Evolutionary conservation across 805 yeast genomes (phyloP).

Genomic region (Saccharomyces eubayanus): DNA sequence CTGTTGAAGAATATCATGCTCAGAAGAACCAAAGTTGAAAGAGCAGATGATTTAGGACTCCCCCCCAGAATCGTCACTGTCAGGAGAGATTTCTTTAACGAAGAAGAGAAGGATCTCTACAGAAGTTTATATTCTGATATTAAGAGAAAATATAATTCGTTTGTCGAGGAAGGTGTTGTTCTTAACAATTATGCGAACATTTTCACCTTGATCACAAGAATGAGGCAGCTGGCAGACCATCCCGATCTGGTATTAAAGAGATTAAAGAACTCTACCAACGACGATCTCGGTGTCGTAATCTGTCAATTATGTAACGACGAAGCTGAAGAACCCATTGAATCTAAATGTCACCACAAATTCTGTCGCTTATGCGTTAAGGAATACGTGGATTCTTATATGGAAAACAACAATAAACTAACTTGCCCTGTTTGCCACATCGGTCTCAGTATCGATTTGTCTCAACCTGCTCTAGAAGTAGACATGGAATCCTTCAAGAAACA

Average conservation of each 20-base stretch:
- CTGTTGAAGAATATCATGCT: slow-evolving; percentile 77
- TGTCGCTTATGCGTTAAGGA: slow-evolving; percentile 90
- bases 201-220: slow-evolving; percentile 88
- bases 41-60: slow-evolving; percentile 94
- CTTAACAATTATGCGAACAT: slow-evolving; percentile 94
- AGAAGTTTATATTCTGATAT: slow-evolving; percentile 81
- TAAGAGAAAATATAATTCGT: slow-evolving; percentile 79
- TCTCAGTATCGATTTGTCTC: slow-evolving; percentile 79
- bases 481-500: slow-evolving; percentile 44
- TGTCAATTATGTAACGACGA: slow-evolving; percentile 96
- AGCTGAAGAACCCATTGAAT: slow-evolving; percentile 94
- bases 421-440: slow-evolving; percentile 98
- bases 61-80: slow-evolving; percentile 94
- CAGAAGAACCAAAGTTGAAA: slow-evolving; percentile 87
- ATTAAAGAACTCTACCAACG: slow-evolving; percentile 36
- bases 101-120: slow-evolving; percentile 90
- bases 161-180: slow-evolving; percentile 93
- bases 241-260: slow-evolving; percentile 88
- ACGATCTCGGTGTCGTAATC: slow-evolving; percentile 45
- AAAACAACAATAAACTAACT: slow-evolving; percentile 48
- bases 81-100: slow-evolving; percentile 79
- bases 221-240: slow-evolving; percentile 97
- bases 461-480: slow-evolving; percentile 69
- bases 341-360: slow-evolving; percentile 88
- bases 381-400: slow-evolving; percentile 71